A percentile compares a stretch with the other conserved stretches of the same genome.
Evolutionary conservation across 352 stramenopile genomes (phyloP).

Genomic region (Phytophthora colocasiae): DNA sequence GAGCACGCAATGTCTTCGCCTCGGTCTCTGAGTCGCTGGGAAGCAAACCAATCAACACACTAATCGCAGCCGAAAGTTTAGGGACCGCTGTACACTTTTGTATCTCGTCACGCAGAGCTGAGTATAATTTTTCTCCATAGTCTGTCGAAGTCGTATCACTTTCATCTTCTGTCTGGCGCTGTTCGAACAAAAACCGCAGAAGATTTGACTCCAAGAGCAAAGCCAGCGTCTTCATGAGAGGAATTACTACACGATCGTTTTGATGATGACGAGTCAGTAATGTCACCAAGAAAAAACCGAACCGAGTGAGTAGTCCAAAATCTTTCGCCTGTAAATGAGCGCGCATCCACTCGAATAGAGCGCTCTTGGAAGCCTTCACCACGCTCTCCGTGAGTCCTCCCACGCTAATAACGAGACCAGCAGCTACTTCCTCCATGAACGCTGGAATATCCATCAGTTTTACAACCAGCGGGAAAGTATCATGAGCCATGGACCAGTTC

Average conservation of each 20-base stretch:
- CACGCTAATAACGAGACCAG: constrained; percentile 94
- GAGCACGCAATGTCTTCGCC: constrained; percentile 61
- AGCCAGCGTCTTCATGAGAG: constrained; percentile 89
- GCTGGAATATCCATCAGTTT: constrained; percentile 86
- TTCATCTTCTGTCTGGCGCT: constrained; percentile 34
- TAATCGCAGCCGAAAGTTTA: constrained; percentile 74
- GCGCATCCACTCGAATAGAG: constrained; percentile 72
- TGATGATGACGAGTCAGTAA: constrained; percentile 65
- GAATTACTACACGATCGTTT: constrained; percentile 86
- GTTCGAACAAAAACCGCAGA: constrained; percentile 65
- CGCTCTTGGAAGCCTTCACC: constrained; percentile 76
- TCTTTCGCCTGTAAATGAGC: constrained; percentile 58
- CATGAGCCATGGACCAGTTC: constrained; percentile 86
- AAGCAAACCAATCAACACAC: constrained; percentile 77
- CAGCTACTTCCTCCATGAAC: constrained; percentile 86
- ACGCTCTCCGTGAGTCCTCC: constrained; percentile 96
- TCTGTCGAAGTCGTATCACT: constrained; percentile 28
- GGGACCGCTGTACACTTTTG: constrained; percentile 62
- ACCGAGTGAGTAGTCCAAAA: constrained; percentile 72
- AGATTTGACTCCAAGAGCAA: constrained; percentile 73
- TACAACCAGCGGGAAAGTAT: constrained; percentile 93
- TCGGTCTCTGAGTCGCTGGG: constrained; percentile 68
- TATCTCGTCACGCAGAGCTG: constrained; percentile 73
- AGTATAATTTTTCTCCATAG: constrained; percentile 72
- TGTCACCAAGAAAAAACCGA: constrained; percentile 71